Evolutionary conservation across 75 land plant species (phyloP).

Genomic region (Sequoia sempervirens): DNA sequence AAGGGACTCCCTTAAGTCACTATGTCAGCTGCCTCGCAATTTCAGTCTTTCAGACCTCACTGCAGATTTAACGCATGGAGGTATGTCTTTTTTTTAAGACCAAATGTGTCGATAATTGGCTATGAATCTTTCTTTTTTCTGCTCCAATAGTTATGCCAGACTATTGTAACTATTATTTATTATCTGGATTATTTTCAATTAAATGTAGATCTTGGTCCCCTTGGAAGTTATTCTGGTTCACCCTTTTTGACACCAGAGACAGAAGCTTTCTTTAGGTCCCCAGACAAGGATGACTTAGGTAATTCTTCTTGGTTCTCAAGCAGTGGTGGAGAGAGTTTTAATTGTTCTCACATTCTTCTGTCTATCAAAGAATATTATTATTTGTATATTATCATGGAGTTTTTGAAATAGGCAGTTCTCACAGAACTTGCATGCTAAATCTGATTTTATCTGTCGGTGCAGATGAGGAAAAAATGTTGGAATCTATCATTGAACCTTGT

Average conservation of each 20-base stretch:
- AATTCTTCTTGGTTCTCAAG: neutral
- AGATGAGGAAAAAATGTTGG: conserved; percentile 6
- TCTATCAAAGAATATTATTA: neutral
- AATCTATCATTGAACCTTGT: conserved; percentile 5
- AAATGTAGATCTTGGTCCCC: conserved; percentile 3
- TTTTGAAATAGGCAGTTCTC: neutral
- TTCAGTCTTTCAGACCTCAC: conserved; percentile 49
- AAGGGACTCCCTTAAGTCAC: conserved; percentile 34
- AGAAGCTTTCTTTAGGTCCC: conserved; percentile 32
- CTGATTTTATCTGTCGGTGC: neutral
- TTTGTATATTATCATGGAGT: neutral
- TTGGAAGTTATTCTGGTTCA: conserved; percentile 43
- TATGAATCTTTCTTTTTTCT: neutral
- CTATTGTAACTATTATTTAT: neutral
- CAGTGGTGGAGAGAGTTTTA: neutral
- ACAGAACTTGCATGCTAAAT: neutral
- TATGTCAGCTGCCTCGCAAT: conserved; percentile 40
- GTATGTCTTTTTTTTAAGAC: neutral
- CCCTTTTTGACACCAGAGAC: conserved; percentile 35
- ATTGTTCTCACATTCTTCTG: neutral
- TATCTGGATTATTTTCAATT: neutral
- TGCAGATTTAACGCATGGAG: conserved; percentile 30
- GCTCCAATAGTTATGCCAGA: neutral
- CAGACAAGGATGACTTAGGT: conserved; percentile 27
- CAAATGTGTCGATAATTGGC: neutral